Percentiles rank a stretch among this genome's conserved stretches.
These are phyloP conservation scores for Phytophthora vignae DNA, from an alignment of 352 stramenopile genomes.

Conservation along the genomic window DNA sequence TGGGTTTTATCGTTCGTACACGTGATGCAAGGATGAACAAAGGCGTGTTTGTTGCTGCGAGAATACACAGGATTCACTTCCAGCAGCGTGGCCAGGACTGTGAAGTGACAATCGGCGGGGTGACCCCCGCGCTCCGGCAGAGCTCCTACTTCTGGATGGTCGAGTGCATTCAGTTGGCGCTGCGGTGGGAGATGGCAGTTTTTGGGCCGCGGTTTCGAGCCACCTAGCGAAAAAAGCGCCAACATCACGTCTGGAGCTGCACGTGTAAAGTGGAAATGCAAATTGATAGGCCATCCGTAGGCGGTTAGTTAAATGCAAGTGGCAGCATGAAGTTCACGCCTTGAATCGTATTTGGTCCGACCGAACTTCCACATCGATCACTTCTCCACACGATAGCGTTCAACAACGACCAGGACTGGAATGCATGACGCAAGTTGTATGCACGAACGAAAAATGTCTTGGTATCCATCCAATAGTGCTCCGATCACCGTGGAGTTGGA, in stretches of 20 bases:
- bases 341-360: no score
- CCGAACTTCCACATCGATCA: no score
- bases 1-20: neutral
- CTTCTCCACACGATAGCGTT: no score
- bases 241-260: neutral
- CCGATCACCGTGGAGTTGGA: no score
- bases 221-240: neutral
- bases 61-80: slow-evolving; percentile 36
- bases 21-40: neutral
- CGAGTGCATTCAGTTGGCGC: slow-evolving; percentile 47
- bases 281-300: neutral
- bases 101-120: slow-evolving; percentile 41
- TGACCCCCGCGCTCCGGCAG: slow-evolving; percentile 44
- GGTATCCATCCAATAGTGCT: no score
- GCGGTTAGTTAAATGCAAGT: no score
- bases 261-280: neutral
- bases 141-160: slow-evolving; percentile 54
- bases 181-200: slow-evolving; percentile 52
- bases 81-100: slow-evolving; percentile 46
- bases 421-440: no score
- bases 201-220: slow-evolving; percentile 43
- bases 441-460: no score
- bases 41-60: slow-evolving; percentile 9
- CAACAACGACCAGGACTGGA: no score
- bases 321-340: no score